These are phyloP conservation scores for Saccharum officinarum DNA, from an alignment of 176 grass and related monocot species.

Conservation along the genomic window DNA sequence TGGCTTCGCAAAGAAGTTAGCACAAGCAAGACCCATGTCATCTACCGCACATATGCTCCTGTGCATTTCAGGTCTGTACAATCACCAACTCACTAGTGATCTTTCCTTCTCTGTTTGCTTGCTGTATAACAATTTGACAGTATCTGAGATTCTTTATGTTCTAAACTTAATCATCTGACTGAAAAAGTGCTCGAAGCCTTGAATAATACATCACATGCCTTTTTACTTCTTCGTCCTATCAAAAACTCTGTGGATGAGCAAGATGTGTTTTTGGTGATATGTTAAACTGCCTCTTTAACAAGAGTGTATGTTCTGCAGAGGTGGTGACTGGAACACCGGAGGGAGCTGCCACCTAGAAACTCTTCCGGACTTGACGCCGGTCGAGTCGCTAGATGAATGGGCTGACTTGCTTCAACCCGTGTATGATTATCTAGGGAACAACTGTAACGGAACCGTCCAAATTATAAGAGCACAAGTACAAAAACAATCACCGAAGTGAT, in stretches of 20 bases:
- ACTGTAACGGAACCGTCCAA: too few relatives aligned
- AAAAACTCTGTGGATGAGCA: too few relatives aligned
- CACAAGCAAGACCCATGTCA: conserved; percentile 73
- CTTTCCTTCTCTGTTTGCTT: background rate
- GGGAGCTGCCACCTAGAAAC: conserved; percentile 76
- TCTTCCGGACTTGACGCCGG: conserved; percentile 42
- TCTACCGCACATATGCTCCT: conserved; percentile 86
- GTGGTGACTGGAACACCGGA: conserved; percentile 70
- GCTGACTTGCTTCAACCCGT: conserved; percentile 57
- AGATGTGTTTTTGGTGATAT: background rate
- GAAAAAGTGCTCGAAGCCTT: background rate
- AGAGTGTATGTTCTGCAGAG: conserved; percentile 34
- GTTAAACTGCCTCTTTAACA: background rate
- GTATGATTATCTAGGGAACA: conserved; percentile 35
- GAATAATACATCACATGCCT: background rate
- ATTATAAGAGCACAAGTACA: too few relatives aligned
- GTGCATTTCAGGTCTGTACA: conserved; percentile 86
- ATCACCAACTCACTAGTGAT: background rate
- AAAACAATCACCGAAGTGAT: too few relatives aligned
- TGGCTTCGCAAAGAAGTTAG: conserved; percentile 84
- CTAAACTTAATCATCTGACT: background rate
- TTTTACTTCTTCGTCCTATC: background rate
- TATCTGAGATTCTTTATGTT: background rate
- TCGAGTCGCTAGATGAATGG: conserved; percentile 51
- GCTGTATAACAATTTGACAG: background rate